A percentile compares a stretch with the other conserved stretches of the same genome.
phyloP scores from a whole-genome alignment of 345 rosid species.

The Anacardium occidentale region DNA sequence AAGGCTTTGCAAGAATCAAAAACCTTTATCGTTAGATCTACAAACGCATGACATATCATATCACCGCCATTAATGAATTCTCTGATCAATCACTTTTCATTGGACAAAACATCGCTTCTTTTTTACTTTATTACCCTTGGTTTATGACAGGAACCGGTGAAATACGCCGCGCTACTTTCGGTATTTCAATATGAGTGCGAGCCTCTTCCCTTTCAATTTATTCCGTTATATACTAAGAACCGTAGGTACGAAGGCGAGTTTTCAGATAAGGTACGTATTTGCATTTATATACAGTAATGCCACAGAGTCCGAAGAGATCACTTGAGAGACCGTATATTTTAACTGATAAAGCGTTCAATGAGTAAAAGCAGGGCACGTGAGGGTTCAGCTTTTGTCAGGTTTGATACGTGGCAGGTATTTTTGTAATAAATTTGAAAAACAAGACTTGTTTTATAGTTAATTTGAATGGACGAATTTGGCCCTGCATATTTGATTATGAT shows the following conservation, averaged over 20 bases:
- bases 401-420: background rate
- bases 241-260: background rate
- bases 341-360: background rate
- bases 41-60: slow-evolving; percentile 10
- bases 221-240: background rate
- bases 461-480: background rate
- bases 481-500: background rate
- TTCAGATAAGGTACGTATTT: background rate
- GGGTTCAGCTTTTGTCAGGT: slow-evolving; percentile 14
- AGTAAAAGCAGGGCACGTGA: slow-evolving; percentile 9
- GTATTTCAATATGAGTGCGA: background rate
- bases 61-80: slow-evolving; percentile 20
- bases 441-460: background rate
- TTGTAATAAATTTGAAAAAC: background rate
- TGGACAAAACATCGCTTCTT: background rate
- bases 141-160: no score
- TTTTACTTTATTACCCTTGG: background rate
- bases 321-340: background rate
- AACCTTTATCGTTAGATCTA: background rate
- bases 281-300: background rate
- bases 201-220: background rate
- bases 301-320: slow-evolving; percentile 4
- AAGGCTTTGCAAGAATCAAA: background rate
- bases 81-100: slow-evolving; percentile 16
- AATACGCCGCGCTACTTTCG: background rate